Percentiles rank a stretch among this genome's conserved stretches.
Conservation (phyloP, 1,284 basidiomycete genomes). For the Sutorius eximius region DNA sequence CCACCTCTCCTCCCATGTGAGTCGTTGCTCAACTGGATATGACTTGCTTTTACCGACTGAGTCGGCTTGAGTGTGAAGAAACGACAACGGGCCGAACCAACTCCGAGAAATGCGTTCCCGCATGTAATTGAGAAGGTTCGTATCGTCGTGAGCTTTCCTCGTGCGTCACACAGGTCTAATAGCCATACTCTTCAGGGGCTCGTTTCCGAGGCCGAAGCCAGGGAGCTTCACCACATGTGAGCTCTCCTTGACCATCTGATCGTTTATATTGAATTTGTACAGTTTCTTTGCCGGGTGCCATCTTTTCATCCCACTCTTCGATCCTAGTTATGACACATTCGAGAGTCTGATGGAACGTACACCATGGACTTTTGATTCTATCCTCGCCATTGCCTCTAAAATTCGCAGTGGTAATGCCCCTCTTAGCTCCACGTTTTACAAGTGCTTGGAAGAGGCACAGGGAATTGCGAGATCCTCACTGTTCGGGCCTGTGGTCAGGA, state of each 20-base stretch:
- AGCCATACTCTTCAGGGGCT: constrained; percentile 53
- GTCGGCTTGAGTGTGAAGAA: constrained; percentile 67
- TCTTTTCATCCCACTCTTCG: constrained; percentile 92
- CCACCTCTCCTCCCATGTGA: constrained; percentile 34
- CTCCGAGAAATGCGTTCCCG: constrained; percentile 80
- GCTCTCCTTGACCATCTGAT: constrained; percentile 16
- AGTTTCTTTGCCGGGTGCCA: constrained; percentile 96
- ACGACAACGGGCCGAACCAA: constrained; percentile 84
- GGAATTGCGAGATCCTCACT: constrained; percentile 90
- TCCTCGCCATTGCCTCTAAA: constrained; percentile 88
- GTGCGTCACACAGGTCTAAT: constrained; percentile 2
- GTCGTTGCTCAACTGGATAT: constrained; percentile 20
- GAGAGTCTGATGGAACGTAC: constrained; percentile 86
- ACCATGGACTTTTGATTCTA: constrained; percentile 90
- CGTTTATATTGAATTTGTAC: constrained; percentile 29
- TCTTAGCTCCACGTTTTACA: constrained; percentile 82
- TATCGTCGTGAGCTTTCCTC: background rate
- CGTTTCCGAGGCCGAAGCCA: constrained; percentile 73
- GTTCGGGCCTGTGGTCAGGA: constrained; percentile 88
- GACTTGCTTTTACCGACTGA: constrained; percentile 13
- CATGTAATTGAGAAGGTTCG: constrained; percentile 79
- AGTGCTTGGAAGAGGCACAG: constrained; percentile 89
- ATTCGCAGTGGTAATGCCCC: constrained; percentile 88
- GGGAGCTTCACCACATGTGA: constrained; percentile 82
- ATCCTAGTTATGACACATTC: constrained; percentile 87